Evolutionary conservation across 352 stramenopile species (phyloP), one percentile per base, ranked within the genome.

Genomic region (Pythium periplocum): DNA sequence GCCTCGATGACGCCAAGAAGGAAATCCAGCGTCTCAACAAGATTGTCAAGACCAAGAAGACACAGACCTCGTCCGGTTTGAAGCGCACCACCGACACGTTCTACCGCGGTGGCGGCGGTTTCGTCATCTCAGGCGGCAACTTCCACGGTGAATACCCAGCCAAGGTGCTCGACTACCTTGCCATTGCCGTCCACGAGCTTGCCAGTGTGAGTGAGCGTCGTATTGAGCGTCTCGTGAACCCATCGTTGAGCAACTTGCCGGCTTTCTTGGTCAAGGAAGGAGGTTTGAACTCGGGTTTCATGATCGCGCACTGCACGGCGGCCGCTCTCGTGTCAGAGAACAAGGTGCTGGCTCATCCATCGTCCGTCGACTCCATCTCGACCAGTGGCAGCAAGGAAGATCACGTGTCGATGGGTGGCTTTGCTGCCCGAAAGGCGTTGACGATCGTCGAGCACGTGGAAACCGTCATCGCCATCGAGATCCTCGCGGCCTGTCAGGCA

Each of bases 71-170:
- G 3, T 64, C 73, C 6, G 77, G 78, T 0, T 69, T 91, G 61
- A 94, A 94, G 78, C 76, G 81, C 48, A 88, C 73, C 6, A 87
- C 78, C 12, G 83, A 92, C 48, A 90, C 81, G 38, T 86, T 95
- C 65, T 90, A 90, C 66, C 74, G 79, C 42, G 76, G 78, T 8
- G 80, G 70, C 9, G 78, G 79, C 37, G 82, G 81, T 35, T 88
- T 93, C 52, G 82, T 95, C 71, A 95, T 95, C 61, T 95, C 83
- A 2, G 87, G 87, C 38, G 85, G 87, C 64, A 96, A 96, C 68
- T 96, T 96, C 70, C 85, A 96, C 59, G 87, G 85, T 45, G 87
- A 96, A 61, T 96, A 96, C 71, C 83, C 85, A 10, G 87, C 83
- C 52, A 95, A 95, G 65, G 86, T 88, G 36, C 70, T 95, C 31